Evolutionary conservation across 1,284 basidiomycete genomes (phyloP).

Genomic region (Agaricales sp.): DNA sequence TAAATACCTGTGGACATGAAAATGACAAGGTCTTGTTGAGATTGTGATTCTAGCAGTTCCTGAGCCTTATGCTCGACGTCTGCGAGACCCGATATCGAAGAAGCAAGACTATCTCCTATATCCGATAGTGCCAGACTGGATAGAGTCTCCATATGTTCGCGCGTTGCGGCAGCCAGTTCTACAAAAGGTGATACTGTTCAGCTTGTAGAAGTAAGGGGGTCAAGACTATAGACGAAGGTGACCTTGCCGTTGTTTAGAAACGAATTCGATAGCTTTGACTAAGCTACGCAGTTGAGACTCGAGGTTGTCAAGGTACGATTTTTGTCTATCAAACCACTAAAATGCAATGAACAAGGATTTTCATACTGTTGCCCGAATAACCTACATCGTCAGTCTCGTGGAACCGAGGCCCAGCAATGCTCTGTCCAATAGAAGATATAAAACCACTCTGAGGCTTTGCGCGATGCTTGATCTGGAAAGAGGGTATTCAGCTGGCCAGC

Average conservation of each 20-base stretch:
- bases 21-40: slow-evolving; percentile 70
- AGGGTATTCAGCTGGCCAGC: slow-evolving; percentile 4
- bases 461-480: slow-evolving; percentile 71
- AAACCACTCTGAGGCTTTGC: slow-evolving; percentile 69
- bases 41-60: slow-evolving; percentile 60
- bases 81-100: slow-evolving; percentile 56
- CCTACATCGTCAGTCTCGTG: slow-evolving; percentile 86
- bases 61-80: slow-evolving; percentile 67
- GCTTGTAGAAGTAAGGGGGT: slow-evolving; percentile 2
- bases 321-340: slow-evolving; percentile 91
- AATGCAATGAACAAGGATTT: slow-evolving; percentile 5
- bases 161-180: slow-evolving; percentile 61
- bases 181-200: slow-evolving; percentile 4
- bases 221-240: too few species aligned
- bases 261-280: slow-evolving; percentile 76
- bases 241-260: slow-evolving; percentile 76
- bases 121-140: slow-evolving; percentile 64
- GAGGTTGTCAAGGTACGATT: slow-evolving; percentile 78
- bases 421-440: slow-evolving; percentile 72
- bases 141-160: slow-evolving; percentile 66
- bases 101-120: slow-evolving; percentile 62
- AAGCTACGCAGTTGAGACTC: slow-evolving; percentile 84
- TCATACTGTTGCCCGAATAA: neutral
- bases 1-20: slow-evolving; percentile 62
- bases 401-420: slow-evolving; percentile 76